Base-by-base conservation (phyloP, 345 rosid species). In the Mallotus nudiflorus region DNA sequence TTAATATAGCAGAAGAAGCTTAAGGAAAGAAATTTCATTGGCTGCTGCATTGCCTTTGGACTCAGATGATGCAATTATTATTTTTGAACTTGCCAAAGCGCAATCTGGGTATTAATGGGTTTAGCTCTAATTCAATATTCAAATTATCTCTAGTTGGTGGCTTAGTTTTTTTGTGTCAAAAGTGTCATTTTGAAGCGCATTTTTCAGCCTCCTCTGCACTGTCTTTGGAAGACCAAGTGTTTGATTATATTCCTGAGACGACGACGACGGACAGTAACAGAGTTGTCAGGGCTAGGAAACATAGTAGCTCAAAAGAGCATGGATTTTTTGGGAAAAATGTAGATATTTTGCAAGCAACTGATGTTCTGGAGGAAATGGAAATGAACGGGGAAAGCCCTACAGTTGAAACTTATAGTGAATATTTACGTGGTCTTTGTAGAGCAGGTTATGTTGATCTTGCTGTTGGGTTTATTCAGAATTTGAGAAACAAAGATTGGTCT, bases 381-480 rank as follows among this genome's bases (percentile, higher is more conserved):
- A 75, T 61, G 62, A 78, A 60, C 27, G 84, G 84, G 73, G 46
- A 40, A 67, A 68, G 63, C 64, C 82, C 77, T 13, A 77, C 77
- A 7, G 74, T 75, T 62, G 86, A 84, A 57, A 81, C 88, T 50
- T 77, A 81, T 62, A 25, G 85, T 55, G 73, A 78, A 13, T 81
- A 70, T 73, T 75, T 88, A 31, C 28, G 19, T 60, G 89, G 84
- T 73, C 82, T 85, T 59, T 82, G 89, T 76, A 79, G 77, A 76
- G 73, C 56, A 45, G 84, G 88, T 55, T 52, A 16, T 48, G 70
- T 74, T 59, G 82, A 75, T 33, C 13, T 3, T 57, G 89, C 89
- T 51, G 53, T 79, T 75, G 40, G 65, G 29, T 52, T 66, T 63
- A 31, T 87, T 39, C 49, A 27, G 68, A 25, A 61, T 73, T 69